These are phyloP conservation scores for Phytophthora hibernalis DNA, from an alignment of 352 stramenopile species.

Conservation along the genomic window DNA sequence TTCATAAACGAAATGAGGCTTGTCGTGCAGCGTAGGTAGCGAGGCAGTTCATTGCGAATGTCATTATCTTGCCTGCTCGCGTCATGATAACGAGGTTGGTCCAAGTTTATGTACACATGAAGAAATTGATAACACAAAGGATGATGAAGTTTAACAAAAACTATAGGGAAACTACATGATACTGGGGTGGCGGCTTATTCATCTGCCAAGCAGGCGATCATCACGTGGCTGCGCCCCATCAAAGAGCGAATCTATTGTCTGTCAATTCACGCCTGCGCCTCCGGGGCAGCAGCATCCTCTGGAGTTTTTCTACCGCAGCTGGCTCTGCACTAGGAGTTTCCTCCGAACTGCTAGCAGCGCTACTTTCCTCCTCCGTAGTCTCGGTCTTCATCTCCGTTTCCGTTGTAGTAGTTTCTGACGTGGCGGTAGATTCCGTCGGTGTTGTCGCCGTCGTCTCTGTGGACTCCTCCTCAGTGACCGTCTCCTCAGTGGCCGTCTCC, in stretches of 20 bases:
- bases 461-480: slow-evolving; percentile 12
- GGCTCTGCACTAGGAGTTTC: slow-evolving; percentile 39
- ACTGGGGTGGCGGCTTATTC: slow-evolving; percentile 36
- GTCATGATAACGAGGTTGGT: too few relatives aligned
- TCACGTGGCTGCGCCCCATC: slow-evolving; percentile 32
- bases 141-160: slow-evolving; percentile 21
- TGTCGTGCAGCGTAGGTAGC: too few relatives aligned
- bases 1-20: not conserved
- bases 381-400: slow-evolving; percentile 32
- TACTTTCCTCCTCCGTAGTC: slow-evolving; percentile 30
- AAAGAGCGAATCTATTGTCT: slow-evolving; percentile 57
- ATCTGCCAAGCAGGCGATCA: slow-evolving; percentile 26
- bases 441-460: slow-evolving; percentile 26
- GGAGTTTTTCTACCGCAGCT: slow-evolving; percentile 38
- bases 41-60: not conserved
- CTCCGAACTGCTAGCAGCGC: slow-evolving; percentile 34
- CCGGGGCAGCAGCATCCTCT: slow-evolving; percentile 35
- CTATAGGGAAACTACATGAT: slow-evolving; percentile 43
- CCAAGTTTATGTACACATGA: too few relatives aligned
- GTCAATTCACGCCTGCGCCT: slow-evolving; percentile 49
- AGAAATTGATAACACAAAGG: slow-evolving; percentile 13
- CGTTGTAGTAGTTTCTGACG: slow-evolving; percentile 21
- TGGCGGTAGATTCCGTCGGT: slow-evolving; percentile 19
- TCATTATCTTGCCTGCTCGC: not conserved
- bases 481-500: slow-evolving; percentile 14